A percentile compares a stretch with the other conserved stretches of the same genome.
Evolutionary conservation across 768 basidiomycete species (phyloP).

Genomic region (Pholiota conissans): DNA sequence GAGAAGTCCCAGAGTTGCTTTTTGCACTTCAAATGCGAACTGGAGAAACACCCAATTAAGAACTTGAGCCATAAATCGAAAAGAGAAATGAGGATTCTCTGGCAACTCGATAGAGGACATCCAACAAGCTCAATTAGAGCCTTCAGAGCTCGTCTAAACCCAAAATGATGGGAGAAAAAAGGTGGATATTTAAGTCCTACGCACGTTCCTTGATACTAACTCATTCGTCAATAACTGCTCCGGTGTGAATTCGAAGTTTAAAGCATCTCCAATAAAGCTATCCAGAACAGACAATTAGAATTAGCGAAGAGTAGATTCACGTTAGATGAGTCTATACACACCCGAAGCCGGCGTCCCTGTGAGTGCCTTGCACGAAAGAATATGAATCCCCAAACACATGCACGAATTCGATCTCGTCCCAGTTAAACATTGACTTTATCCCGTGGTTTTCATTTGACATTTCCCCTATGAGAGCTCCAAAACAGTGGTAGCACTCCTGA

Average conservation of each 20-base stretch:
- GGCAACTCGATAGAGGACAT: too few relatives aligned
- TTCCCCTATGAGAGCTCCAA: neutral
- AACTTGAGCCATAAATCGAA: slow-evolving; percentile 42
- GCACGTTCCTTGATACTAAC: slow-evolving; percentile 46
- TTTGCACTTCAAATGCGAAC: slow-evolving; percentile 39
- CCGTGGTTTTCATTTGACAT: neutral
- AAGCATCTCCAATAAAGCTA: slow-evolving; percentile 52
- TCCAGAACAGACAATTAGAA: neutral
- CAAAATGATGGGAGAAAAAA: too few relatives aligned
- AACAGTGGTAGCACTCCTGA: neutral
- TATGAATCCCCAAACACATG: slow-evolving; percentile 61
- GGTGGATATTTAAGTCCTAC: slow-evolving; percentile 2
- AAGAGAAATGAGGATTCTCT: too few relatives aligned
- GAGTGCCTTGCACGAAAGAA: slow-evolving; percentile 51
- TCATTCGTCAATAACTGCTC: slow-evolving; percentile 39
- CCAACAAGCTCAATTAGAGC: slow-evolving; percentile 49
- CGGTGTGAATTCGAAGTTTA: slow-evolving; percentile 41
- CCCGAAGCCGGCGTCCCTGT: slow-evolving; percentile 52
- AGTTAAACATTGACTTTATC: slow-evolving; percentile 31
- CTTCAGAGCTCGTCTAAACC: slow-evolving; percentile 52
- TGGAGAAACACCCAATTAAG: slow-evolving; percentile 50
- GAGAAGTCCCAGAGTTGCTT: slow-evolving; percentile 58
- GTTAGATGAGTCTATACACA: too few relatives aligned
- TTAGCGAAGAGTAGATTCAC: neutral
- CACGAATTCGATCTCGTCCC: slow-evolving; percentile 42